These are phyloP conservation scores for Collariella sp. DNA, from an alignment of 495 filamentous ascomycete species.

Conservation along the genomic window DNA sequence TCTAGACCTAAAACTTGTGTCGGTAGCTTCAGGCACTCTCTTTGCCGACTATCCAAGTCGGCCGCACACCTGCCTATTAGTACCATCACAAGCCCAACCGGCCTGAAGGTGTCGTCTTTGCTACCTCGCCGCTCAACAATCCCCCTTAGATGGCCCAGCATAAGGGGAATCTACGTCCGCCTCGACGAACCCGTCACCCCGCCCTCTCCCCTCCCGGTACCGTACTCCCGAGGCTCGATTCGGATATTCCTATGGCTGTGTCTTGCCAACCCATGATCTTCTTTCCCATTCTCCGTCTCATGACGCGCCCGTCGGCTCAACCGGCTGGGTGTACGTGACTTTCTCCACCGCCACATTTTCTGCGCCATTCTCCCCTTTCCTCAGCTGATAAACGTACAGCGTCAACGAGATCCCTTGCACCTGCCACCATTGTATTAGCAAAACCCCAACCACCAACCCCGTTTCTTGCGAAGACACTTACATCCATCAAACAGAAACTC, in stretches of 20 bases:
- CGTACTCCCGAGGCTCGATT: neutral
- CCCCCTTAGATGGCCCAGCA: too few species aligned
- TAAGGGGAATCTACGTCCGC: neutral
- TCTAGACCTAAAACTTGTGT: too few species aligned
- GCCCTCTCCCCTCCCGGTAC: neutral
- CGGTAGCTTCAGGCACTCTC: too few species aligned
- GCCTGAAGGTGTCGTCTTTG: too few species aligned
- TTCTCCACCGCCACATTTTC: conserved; percentile 96
- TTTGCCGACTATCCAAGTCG: too few species aligned
- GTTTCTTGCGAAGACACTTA: conserved; percentile 41
- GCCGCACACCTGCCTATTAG: too few species aligned
- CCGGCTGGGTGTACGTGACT: conserved; percentile 90
- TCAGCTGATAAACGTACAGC: conserved; percentile 93
- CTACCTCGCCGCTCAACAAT: too few species aligned
- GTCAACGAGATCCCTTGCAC: conserved; percentile 97
- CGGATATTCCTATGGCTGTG: neutral
- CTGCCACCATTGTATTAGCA: conserved; percentile 36
- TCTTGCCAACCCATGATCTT: neutral
- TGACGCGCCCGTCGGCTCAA: conserved; percentile 40
- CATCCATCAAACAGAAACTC: conserved; percentile 99
- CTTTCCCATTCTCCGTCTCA: conserved; percentile 16
- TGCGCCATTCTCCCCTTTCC: conserved; percentile 76
- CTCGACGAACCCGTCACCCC: neutral
- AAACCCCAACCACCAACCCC: neutral
- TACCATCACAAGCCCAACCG: too few species aligned